phyloP scores from a whole-genome alignment of 345 rosid species.

The Gynandropsis gynandra region DNA sequence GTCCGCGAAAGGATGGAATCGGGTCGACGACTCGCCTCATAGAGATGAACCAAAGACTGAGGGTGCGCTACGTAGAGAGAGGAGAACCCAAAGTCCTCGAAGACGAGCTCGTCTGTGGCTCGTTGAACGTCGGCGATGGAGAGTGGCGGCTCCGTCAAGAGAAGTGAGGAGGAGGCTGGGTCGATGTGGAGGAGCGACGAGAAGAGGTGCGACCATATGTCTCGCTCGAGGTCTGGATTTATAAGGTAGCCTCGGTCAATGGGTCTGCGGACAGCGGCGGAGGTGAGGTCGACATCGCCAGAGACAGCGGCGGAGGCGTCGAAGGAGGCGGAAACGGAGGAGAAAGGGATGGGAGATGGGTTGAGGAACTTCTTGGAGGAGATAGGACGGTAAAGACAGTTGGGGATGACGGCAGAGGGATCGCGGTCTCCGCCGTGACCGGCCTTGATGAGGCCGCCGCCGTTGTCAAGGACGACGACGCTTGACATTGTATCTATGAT shows the following conservation, averaged over 20 bases:
- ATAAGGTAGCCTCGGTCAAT: slow-evolving; percentile 91
- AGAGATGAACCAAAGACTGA: slow-evolving; percentile 69
- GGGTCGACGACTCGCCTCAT: slow-evolving; percentile 67
- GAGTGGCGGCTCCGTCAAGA: slow-evolving; percentile 72
- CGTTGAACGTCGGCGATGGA: slow-evolving; percentile 67
- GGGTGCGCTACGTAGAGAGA: slow-evolving; percentile 63
- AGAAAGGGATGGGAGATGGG: slow-evolving; percentile 38
- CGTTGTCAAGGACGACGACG: slow-evolving; percentile 87
- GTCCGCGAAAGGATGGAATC: slow-evolving; percentile 46
- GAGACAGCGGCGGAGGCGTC: slow-evolving; percentile 19
- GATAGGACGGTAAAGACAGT: slow-evolving; percentile 77
- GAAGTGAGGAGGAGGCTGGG: slow-evolving; percentile 59
- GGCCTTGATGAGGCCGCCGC: slow-evolving; percentile 73
- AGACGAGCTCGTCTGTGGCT: slow-evolving; percentile 79
- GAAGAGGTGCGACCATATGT: slow-evolving; percentile 84
- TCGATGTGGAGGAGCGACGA: slow-evolving; percentile 44
- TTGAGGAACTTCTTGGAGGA: slow-evolving; percentile 67
- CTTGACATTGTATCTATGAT: no score
- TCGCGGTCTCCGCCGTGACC: slow-evolving; percentile 84
- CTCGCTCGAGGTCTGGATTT: slow-evolving; percentile 80
- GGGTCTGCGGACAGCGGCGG: slow-evolving; percentile 91
- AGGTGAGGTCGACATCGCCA: slow-evolving; percentile 62
- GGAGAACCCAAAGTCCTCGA: slow-evolving; percentile 78
- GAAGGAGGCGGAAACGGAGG: no score
- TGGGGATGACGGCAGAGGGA: slow-evolving; percentile 59